Percentiles rank a stretch among this genome's conserved stretches.
Evolutionary conservation across 1,139 yeast species (phyloP).

Genomic region (Candida freyschussii): DNA sequence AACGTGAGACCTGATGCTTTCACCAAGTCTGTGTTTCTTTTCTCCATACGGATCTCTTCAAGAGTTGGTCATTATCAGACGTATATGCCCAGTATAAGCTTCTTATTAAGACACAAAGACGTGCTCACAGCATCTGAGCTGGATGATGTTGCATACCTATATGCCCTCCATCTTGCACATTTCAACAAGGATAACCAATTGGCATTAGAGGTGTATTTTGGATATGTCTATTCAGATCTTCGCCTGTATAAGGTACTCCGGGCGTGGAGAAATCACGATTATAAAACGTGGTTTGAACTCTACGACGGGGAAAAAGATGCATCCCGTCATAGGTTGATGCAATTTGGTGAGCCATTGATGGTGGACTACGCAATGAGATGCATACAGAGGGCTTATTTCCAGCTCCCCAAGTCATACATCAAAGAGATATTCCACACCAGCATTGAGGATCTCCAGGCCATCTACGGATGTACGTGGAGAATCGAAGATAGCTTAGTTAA

Average conservation of each 20-base stretch:
- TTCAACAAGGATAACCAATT: slow-evolving; percentile 35
- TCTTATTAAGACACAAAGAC: slow-evolving; percentile 29
- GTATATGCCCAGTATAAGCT: slow-evolving; percentile 48
- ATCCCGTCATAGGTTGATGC: slow-evolving; percentile 37
- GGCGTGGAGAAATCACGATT: slow-evolving; percentile 39
- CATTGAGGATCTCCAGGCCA: slow-evolving; percentile 4
- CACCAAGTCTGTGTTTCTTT: slow-evolving; percentile 43
- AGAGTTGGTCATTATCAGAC: slow-evolving; percentile 51
- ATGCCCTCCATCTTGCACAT: slow-evolving; percentile 46
- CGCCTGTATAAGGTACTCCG: slow-evolving; percentile 29
- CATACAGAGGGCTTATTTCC: slow-evolving; percentile 37
- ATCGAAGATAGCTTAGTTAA: slow-evolving; percentile 10
- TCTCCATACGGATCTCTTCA: slow-evolving; percentile 44
- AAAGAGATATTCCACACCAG: slow-evolving; percentile 12
- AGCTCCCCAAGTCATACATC: slow-evolving; percentile 17
- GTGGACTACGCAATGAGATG: slow-evolving; percentile 30
- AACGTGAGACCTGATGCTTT: slow-evolving; percentile 36
- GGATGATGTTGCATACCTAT: slow-evolving; percentile 37
- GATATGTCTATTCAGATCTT: slow-evolving; percentile 28
- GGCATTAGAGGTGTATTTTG: slow-evolving; percentile 34
- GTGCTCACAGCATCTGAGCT: slow-evolving; percentile 32
- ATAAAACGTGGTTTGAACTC: slow-evolving; percentile 37
- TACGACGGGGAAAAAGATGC: slow-evolving; percentile 29
- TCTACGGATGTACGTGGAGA: slow-evolving; percentile 16
- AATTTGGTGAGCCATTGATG: slow-evolving; percentile 36